Evolutionary conservation across 345 rosid species (phyloP).

Genomic region (Gossypium thurberi): DNA sequence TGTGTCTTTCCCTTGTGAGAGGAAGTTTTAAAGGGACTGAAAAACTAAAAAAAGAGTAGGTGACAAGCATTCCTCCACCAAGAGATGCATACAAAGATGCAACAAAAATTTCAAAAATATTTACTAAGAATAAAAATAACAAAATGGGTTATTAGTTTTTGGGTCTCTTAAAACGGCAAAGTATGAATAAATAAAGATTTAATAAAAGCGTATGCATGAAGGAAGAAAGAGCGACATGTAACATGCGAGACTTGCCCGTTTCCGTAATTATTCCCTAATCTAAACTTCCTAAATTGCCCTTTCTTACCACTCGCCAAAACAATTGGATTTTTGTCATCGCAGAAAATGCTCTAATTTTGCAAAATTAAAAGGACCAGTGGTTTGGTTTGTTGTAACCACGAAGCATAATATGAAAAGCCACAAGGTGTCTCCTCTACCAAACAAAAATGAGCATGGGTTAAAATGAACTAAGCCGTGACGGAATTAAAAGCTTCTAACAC

Average conservation of each 20-base stretch:
- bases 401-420: conserved; percentile 16
- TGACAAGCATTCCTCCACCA: conserved; percentile 72
- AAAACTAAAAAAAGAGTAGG: conserved; percentile 45
- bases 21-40: conserved; percentile 32
- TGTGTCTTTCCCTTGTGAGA: conserved; percentile 9
- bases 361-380: conserved; percentile 17
- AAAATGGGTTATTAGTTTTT: not conserved
- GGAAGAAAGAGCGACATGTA: conserved; percentile 57
- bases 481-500: conserved; percentile 7
- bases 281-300: conserved; percentile 33
- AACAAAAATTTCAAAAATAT: not conserved
- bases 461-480: not conserved
- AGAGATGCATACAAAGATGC: conserved; percentile 15
- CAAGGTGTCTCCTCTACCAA: not conserved
- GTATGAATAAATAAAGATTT: conserved; percentile 20
- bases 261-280: conserved; percentile 34
- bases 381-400: conserved; percentile 42
- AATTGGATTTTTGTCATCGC: not conserved
- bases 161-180: conserved; percentile 24
- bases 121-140: not conserved
- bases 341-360: not conserved
- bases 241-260: conserved; percentile 85
- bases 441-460: not conserved
- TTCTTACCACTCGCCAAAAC: not conserved
- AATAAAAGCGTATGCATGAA: conserved; percentile 57